phyloP scores from a whole-genome alignment of 2,329 filamentous ascomycete genomes.

The Neofusicoccum umdonicola region DNA sequence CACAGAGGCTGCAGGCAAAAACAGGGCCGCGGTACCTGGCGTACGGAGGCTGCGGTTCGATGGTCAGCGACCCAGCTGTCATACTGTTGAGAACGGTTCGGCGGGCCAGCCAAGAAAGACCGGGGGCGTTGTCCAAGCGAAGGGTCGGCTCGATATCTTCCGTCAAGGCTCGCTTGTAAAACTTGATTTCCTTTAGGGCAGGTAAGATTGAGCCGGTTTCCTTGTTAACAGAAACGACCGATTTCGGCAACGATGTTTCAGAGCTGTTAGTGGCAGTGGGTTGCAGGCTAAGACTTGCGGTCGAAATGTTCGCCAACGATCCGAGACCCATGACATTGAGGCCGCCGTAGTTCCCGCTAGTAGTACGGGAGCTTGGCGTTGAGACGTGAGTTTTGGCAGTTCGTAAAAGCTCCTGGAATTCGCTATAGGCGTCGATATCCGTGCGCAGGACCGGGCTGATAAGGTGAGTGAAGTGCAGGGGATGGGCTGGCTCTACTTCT shows the following conservation, averaged over 20 bases:
- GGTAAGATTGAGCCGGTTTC: conserved; percentile 43
- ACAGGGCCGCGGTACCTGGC: conserved; percentile 55
- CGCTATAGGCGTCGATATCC: conserved; percentile 77
- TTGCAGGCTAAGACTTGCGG: conserved; percentile 31
- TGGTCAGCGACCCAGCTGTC: conserved; percentile 78
- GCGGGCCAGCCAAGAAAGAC: conserved; percentile 89
- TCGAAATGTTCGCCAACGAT: conserved; percentile 42
- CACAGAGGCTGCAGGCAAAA: conserved; percentile 81
- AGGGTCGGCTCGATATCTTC: conserved; percentile 96
- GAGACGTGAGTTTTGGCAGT: conserved; percentile 55
- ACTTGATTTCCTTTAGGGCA: conserved; percentile 82
- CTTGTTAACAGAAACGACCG: conserved; percentile 38
- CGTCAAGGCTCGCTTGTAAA: conserved; percentile 83
- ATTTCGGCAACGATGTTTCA: conserved; percentile 48
- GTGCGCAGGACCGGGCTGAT: conserved; percentile 79
- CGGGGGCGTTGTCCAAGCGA: conserved; percentile 82
- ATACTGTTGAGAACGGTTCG: conserved; percentile 81
- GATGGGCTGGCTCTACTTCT: conserved; percentile 60
- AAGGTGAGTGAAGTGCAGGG: conserved; percentile 76
- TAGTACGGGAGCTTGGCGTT: conserved; percentile 63
- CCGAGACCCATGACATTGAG: conserved; percentile 59
- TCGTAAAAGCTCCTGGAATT: conserved; percentile 76
- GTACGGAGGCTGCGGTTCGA: conserved; percentile 66
- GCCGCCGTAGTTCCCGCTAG: conserved; percentile 68
- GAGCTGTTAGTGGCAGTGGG: conserved; percentile 40